Percentiles rank a stretch among this genome's conserved stretches.
phyloP scores from a whole-genome alignment of 1,284 basidiomycete species.

The Cryptococcus wingfieldii region DNA sequence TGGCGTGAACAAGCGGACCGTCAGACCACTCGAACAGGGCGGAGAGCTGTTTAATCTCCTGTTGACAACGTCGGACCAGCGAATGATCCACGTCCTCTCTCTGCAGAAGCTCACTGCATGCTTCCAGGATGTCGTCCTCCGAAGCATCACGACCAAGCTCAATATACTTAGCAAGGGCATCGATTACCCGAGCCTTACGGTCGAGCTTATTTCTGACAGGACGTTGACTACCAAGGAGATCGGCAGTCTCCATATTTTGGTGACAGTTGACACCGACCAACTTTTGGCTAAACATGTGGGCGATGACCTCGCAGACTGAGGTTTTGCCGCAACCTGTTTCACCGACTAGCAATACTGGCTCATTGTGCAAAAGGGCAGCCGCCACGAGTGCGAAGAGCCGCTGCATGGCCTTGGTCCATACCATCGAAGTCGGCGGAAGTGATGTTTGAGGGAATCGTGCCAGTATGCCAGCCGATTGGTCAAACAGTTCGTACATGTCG shows the following conservation, averaged over 20 bases:
- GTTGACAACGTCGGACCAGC: slow-evolving; percentile 14
- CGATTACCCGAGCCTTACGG: slow-evolving; percentile 43
- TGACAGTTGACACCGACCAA: slow-evolving; percentile 88
- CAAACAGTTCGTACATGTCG: slow-evolving; percentile 63
- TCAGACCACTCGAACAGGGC: slow-evolving; percentile 96
- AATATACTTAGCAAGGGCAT: slow-evolving; percentile 37
- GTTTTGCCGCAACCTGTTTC: slow-evolving; percentile 99
- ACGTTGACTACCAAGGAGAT: slow-evolving; percentile 89
- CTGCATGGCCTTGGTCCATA: slow-evolving; percentile 93
- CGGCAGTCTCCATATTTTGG: slow-evolving; percentile 98
- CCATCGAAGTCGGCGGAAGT: slow-evolving; percentile 52
- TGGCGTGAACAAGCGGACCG: slow-evolving; percentile 88
- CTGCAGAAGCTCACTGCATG: slow-evolving; percentile 16
- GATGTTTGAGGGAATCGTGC: slow-evolving; percentile 28
- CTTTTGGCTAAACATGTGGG: slow-evolving; percentile 60
- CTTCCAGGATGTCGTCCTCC: slow-evolving; percentile 28
- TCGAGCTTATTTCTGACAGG: slow-evolving; percentile 77
- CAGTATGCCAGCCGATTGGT: slow-evolving; percentile 48
- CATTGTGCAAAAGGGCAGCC: slow-evolving; percentile 79
- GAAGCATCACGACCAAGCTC: slow-evolving; percentile 17
- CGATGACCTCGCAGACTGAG: slow-evolving; percentile 88
- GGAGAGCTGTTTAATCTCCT: slow-evolving; percentile 52
- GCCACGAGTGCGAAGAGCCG: slow-evolving; percentile 80
- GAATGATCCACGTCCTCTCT: slow-evolving; percentile 17
- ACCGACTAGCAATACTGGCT: slow-evolving; percentile 95